Evolutionary conservation across 495 filamentous ascomycete species (phyloP).

Genomic region (Cudoniella acicularis): DNA sequence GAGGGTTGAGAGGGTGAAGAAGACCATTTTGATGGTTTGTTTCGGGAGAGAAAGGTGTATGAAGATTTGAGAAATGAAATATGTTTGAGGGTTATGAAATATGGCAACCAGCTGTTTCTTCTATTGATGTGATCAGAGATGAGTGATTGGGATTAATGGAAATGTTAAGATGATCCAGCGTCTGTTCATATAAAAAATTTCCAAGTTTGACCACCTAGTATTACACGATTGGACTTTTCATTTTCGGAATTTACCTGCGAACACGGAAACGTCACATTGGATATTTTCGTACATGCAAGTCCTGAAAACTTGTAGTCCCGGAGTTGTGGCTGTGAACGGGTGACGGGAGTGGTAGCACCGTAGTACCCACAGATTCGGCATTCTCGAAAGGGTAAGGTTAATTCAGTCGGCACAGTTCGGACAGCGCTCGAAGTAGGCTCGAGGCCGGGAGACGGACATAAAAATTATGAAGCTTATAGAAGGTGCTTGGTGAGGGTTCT

Average conservation of each 20-base stretch:
- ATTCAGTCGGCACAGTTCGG: no score
- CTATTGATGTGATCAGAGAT: no score
- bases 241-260: not conserved
- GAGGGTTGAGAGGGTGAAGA: not conserved
- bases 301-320: not conserved
- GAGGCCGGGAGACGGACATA: not conserved
- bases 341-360: not conserved
- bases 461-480: no score
- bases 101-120: not conserved
- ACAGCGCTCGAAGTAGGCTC: not conserved
- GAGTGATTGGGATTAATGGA: no score
- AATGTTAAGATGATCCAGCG: not conserved
- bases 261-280: not conserved
- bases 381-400: not conserved
- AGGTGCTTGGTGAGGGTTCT: no score
- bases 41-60: not conserved
- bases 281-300: not conserved
- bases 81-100: not conserved
- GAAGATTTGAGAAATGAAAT: not conserved
- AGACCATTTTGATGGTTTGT: not conserved
- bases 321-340: not conserved
- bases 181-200: not conserved
- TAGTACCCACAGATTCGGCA: not conserved
- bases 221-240: no score
- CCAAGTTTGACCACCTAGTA: not conserved